Percentiles rank a stretch among this genome's conserved stretches.
phyloP scores from a whole-genome alignment of 2,329 filamentous ascomycete species.

The Lojkania enalia region DNA sequence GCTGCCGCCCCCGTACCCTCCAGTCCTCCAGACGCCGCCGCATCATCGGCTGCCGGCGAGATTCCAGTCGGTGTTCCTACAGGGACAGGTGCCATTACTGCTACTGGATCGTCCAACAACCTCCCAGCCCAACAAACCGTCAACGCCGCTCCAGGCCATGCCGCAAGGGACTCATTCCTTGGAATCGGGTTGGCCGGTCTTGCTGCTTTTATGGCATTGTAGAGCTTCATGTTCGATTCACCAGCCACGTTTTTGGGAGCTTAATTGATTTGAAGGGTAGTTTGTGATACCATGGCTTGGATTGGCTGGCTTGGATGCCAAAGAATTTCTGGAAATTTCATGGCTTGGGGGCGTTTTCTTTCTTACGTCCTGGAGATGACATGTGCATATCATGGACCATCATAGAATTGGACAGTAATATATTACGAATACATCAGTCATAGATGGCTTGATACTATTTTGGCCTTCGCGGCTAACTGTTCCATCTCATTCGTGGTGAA shows the following conservation, averaged over 20 bases:
- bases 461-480: background rate
- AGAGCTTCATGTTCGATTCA: slow-evolving; percentile 7
- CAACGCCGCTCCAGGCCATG: slow-evolving; percentile 27
- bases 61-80: slow-evolving; percentile 9
- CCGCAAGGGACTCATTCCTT: slow-evolving; percentile 26
- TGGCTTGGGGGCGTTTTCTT: slow-evolving; percentile 16
- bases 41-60: background rate
- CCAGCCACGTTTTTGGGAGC: background rate
- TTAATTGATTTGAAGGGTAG: background rate
- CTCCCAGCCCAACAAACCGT: slow-evolving; percentile 29
- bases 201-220: slow-evolving; percentile 33
- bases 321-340: slow-evolving; percentile 2
- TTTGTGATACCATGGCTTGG: slow-evolving; percentile 16
- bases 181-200: slow-evolving; percentile 30
- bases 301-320: slow-evolving; percentile 3
- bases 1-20: slow-evolving; percentile 5
- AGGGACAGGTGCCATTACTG: slow-evolving; percentile 8
- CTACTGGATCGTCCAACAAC: slow-evolving; percentile 7
- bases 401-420: slow-evolving; percentile 13
- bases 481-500: slow-evolving; percentile 2
- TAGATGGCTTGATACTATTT: background rate
- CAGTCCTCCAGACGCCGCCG: slow-evolving; percentile 18
- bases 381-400: slow-evolving; percentile 9
- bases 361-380: slow-evolving; percentile 6
- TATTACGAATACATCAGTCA: background rate